Percentiles rank a stretch among this genome's conserved stretches.
phyloP scores from a whole-genome alignment of 768 basidiomycete species.

The Lactarius psammicola region DNA sequence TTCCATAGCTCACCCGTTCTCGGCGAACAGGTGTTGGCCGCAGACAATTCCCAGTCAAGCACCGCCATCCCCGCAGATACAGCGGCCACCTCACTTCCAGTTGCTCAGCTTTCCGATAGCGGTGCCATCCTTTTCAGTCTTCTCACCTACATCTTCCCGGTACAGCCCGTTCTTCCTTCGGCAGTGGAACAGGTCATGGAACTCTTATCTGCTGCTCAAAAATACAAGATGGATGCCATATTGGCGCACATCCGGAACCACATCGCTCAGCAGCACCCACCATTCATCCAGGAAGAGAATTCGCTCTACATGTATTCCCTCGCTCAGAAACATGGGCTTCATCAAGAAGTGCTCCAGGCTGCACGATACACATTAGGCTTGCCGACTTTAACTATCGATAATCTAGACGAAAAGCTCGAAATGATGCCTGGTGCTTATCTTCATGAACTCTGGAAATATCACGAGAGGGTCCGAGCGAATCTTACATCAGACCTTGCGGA shows the following conservation, averaged over 20 bases:
- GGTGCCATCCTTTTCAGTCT: conserved; percentile 6
- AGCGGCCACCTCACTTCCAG: not conserved
- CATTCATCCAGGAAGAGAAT: not conserved
- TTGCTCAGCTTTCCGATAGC: not conserved
- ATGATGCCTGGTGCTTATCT: not conserved
- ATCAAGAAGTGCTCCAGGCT: conserved; percentile 9
- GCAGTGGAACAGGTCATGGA: conserved; percentile 6
- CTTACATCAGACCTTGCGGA: not conserved
- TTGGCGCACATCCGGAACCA: conserved; percentile 7
- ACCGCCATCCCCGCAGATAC: not conserved
- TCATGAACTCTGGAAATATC: conserved; percentile 17
- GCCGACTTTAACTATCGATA: not conserved
- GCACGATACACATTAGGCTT: conserved; percentile 1
- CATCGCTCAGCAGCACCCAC: not conserved
- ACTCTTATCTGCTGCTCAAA: conserved; percentile 5
- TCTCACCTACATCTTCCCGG: conserved; percentile 12
- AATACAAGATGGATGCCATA: conserved; percentile 11
- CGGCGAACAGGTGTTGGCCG: conserved; percentile 29
- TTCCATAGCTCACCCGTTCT: conserved; percentile 45
- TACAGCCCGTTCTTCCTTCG: conserved; percentile 1
- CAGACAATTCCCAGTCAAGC: not conserved
- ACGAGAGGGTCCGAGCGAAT: not conserved
- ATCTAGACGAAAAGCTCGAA: not conserved
- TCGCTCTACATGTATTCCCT: conserved; percentile 5
- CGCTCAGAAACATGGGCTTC: conserved; percentile 7